phyloP scores from a whole-genome alignment of 495 filamentous ascomycete genomes.

The Trichoderma parareesei region DNA sequence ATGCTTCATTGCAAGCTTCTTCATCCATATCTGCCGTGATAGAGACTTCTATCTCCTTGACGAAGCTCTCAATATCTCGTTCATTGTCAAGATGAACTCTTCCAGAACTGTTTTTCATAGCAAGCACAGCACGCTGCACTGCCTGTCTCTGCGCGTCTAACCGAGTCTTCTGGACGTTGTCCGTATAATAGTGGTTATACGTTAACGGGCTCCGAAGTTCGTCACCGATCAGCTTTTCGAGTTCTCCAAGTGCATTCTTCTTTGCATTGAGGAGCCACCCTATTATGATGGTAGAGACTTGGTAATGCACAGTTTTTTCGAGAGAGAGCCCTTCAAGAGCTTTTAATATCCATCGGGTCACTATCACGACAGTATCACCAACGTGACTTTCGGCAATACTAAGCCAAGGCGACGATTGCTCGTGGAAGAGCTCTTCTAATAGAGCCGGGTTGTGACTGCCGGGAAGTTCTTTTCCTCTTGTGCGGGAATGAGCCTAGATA shows the following conservation, averaged over 20 bases:
- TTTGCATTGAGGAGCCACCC: no score
- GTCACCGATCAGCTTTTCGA: conserved; percentile 15
- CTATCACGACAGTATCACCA: no score
- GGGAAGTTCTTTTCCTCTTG: conserved; percentile 23
- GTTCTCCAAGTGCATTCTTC: conserved; percentile 9
- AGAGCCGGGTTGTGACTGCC: conserved; percentile 40
- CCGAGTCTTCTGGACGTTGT: conserved; percentile 17
- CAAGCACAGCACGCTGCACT: neutral
- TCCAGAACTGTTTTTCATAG: neutral
- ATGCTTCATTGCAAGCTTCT: conserved; percentile 11
- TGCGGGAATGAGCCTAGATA: no score
- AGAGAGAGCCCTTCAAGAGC: no score
- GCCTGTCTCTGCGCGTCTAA: neutral
- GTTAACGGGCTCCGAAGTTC: conserved; percentile 18
- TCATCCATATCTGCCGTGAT: conserved; percentile 17
- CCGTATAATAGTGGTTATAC: conserved; percentile 24
- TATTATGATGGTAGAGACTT: no score
- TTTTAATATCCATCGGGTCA: no score
- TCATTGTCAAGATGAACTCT: neutral
- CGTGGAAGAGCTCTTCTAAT: conserved; percentile 34
- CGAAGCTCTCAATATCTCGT: neutral
- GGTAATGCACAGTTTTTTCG: no score
- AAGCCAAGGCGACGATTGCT: conserved; percentile 24
- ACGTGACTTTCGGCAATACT: no score
- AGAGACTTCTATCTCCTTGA: neutral